Conservation (phyloP, 2,329 filamentous ascomycete genomes). For the Pseudodiploospora longispora region DNA sequence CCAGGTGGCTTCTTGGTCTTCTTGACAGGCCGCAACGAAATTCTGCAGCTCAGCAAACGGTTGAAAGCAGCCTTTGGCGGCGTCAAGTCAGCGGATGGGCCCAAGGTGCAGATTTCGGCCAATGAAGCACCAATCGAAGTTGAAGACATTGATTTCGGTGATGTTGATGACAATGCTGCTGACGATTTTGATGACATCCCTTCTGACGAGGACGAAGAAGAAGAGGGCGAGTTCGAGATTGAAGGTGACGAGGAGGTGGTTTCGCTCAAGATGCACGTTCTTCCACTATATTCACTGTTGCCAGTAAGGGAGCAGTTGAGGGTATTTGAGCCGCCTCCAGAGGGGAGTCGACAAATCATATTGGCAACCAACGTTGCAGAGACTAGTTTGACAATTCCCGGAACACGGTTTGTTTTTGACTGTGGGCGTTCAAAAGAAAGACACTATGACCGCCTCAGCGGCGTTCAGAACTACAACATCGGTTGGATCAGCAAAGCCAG, state of each 20-base stretch:
- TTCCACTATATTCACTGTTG: conserved; percentile 90
- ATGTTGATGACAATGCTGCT: conserved; percentile 54
- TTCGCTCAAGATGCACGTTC: conserved; percentile 69
- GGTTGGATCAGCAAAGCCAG: conserved; percentile 98
- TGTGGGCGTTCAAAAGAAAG: conserved; percentile 89
- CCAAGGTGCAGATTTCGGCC: conserved; percentile 67
- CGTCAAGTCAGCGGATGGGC: conserved; percentile 47
- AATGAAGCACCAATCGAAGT: conserved; percentile 71
- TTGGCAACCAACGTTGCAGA: conserved; percentile 95
- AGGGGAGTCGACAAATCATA: conserved; percentile 76
- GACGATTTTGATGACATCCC: conserved; percentile 52
- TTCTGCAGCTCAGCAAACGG: conserved; percentile 70
- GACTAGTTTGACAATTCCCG: conserved; percentile 93
- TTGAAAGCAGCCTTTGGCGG: conserved; percentile 61
- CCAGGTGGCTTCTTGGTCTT: conserved; percentile 90
- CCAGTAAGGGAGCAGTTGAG: conserved; percentile 84
- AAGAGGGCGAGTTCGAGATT: conserved; percentile 61
- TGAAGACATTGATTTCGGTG: conserved; percentile 80
- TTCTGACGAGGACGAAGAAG: conserved; percentile 49
- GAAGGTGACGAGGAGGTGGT: conserved; percentile 54
- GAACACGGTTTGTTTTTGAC: conserved; percentile 92
- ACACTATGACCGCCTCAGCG: conserved; percentile 76
- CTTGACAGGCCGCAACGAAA: conserved; percentile 88
- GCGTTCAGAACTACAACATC: conserved; percentile 91
- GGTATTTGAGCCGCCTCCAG: conserved; percentile 79